Evolutionary conservation across 768 basidiomycete genomes (phyloP).

Genomic region (Hypholoma fasciculare): DNA sequence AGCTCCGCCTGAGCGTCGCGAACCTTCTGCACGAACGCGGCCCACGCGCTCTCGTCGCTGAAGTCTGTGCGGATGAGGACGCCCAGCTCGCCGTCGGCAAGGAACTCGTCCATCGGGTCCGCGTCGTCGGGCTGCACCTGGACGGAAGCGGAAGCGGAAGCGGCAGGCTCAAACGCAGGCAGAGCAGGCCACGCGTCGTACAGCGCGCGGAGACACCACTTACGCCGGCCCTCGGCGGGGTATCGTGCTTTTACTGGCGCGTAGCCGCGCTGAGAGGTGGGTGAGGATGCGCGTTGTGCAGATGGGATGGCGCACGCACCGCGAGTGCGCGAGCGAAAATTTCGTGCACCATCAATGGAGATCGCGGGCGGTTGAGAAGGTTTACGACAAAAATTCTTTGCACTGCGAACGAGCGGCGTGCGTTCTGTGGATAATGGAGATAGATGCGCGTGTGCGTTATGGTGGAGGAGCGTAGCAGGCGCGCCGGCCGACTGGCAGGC

Average conservation of each 20-base stretch:
- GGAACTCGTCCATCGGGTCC: constrained; percentile 55
- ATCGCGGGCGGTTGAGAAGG: background rate
- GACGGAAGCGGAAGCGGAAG: too few relatives aligned
- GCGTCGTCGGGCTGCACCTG: constrained; percentile 28
- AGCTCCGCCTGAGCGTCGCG: constrained; percentile 61
- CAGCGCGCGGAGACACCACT: constrained; percentile 52
- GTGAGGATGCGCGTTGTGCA: constrained; percentile 6
- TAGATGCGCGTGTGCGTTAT: background rate
- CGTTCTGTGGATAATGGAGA: background rate
- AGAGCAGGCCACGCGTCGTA: constrained; percentile 45
- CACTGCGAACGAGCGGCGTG: background rate
- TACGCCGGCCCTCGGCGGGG: constrained; percentile 57
- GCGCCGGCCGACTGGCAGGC: too few relatives aligned
- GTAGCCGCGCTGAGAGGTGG: constrained; percentile 33
- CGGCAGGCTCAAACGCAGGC: background rate
- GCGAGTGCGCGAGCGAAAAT: constrained; percentile 17
- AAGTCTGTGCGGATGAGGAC: constrained; percentile 76
- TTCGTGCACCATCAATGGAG: constrained; percentile 16
- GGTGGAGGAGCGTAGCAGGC: constrained; percentile 1
- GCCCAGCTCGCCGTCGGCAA: constrained; percentile 52
- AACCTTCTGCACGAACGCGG: constrained; percentile 48
- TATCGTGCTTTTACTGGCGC: constrained; percentile 40
- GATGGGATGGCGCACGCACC: constrained; percentile 15
- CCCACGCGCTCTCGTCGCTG: constrained; percentile 67
- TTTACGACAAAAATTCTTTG: too few relatives aligned